Conservation (phyloP, 768 basidiomycete genomes). For the Tephrocybe sp. region DNA sequence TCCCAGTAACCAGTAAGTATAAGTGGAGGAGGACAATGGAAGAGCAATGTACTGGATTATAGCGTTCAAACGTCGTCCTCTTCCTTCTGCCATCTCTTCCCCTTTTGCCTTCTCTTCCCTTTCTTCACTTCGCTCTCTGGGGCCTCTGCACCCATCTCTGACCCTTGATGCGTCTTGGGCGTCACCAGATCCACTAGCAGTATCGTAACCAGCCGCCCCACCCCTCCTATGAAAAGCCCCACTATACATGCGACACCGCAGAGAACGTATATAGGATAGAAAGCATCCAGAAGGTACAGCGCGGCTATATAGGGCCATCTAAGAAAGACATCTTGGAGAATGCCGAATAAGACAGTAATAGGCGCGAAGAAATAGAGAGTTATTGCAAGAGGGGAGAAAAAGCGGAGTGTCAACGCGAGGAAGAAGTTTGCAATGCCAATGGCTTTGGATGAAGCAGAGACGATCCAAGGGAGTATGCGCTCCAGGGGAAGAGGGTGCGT, state of each 20-base stretch:
- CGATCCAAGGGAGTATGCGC: slow-evolving; percentile 14
- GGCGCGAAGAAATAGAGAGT: slow-evolving; percentile 48
- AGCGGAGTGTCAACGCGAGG: slow-evolving; percentile 3
- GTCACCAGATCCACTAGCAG: slow-evolving; percentile 12
- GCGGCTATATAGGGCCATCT: slow-evolving; percentile 41
- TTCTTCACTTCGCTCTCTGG: not conserved
- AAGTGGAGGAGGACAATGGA: too few species aligned
- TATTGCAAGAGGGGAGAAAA: slow-evolving; percentile 25
- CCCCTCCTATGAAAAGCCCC: slow-evolving; percentile 42
- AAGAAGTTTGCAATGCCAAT: slow-evolving; percentile 5
- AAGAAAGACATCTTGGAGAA: slow-evolving; percentile 40
- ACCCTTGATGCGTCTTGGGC: not conserved
- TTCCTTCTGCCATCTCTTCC: not conserved
- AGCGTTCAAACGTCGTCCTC: not conserved
- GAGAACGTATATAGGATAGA: slow-evolving; percentile 58
- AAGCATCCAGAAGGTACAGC: slow-evolving; percentile 34
- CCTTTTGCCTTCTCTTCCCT: not conserved
- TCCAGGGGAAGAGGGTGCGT: slow-evolving; percentile 12
- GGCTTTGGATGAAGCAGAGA: slow-evolving; percentile 5
- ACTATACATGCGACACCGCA: slow-evolving; percentile 53
- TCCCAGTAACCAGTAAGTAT: too few species aligned
- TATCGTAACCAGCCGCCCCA: slow-evolving; percentile 22
- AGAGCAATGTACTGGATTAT: too few species aligned
- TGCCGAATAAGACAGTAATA: slow-evolving; percentile 35
- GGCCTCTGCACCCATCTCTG: not conserved